phyloP scores from a whole-genome alignment of 2,329 filamentous ascomycete species.

The Penicillium freii region DNA sequence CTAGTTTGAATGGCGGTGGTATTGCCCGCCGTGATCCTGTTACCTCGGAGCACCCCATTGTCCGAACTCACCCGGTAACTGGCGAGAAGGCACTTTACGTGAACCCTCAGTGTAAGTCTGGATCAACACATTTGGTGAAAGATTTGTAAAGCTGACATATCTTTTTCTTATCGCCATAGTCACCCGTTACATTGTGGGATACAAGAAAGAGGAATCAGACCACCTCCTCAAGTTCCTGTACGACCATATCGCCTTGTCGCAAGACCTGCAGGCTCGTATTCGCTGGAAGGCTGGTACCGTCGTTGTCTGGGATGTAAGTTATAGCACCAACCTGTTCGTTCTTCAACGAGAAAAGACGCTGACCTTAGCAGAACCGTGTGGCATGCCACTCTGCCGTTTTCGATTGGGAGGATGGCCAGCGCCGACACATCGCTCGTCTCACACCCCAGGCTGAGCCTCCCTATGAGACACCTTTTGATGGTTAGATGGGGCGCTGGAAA shows the following conservation, averaged over 20 bases:
- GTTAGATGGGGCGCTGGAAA: slow-evolving; percentile 9
- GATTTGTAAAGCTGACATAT: neutral
- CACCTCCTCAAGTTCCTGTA: slow-evolving; percentile 73
- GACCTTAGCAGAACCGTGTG: slow-evolving; percentile 59
- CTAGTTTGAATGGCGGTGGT: slow-evolving; percentile 63
- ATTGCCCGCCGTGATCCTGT: slow-evolving; percentile 75
- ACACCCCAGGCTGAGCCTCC: slow-evolving; percentile 79
- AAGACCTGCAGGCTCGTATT: slow-evolving; percentile 71
- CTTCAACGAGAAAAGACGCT: slow-evolving; percentile 1
- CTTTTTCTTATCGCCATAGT: slow-evolving; percentile 48
- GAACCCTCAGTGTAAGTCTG: slow-evolving; percentile 71
- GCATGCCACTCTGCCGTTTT: slow-evolving; percentile 75
- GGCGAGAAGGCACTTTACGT: slow-evolving; percentile 82
- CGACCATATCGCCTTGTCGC: slow-evolving; percentile 68
- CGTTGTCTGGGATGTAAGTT: slow-evolving; percentile 71
- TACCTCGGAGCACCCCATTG: slow-evolving; percentile 70
- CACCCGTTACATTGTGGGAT: slow-evolving; percentile 74
- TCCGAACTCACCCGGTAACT: slow-evolving; percentile 76
- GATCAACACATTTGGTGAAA: neutral
- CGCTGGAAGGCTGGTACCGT: slow-evolving; percentile 79
- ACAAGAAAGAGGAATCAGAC: slow-evolving; percentile 85
- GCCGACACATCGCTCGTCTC: slow-evolving; percentile 76
- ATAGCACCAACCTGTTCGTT: neutral
- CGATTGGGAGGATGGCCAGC: slow-evolving; percentile 76
- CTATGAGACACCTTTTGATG: slow-evolving; percentile 64